Evolutionary conservation across 768 basidiomycete species (phyloP).

Genomic region (Lepiota venenata): DNA sequence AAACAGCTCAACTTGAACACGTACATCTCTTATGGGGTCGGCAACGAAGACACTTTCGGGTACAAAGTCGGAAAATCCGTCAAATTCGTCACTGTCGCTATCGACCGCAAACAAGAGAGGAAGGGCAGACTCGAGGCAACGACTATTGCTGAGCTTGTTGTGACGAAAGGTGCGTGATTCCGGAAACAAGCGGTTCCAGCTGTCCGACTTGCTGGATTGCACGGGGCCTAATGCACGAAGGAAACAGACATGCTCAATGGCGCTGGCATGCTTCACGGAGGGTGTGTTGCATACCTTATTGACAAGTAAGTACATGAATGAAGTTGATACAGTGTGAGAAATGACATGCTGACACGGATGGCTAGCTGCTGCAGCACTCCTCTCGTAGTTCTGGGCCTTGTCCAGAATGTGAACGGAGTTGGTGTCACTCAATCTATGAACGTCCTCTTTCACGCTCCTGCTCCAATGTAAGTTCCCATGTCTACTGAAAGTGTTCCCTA

Average conservation of each 20-base stretch:
- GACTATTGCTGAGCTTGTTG: slow-evolving; percentile 58
- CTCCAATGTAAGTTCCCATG: slow-evolving; percentile 45
- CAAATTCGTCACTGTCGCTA: slow-evolving; percentile 57
- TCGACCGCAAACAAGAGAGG: slow-evolving; percentile 41
- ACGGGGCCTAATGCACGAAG: background rate
- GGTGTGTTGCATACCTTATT: slow-evolving; percentile 68
- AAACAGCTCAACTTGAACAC: slow-evolving; percentile 70
- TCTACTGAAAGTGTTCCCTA: background rate
- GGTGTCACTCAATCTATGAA: slow-evolving; percentile 75
- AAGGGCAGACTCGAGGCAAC: slow-evolving; percentile 56
- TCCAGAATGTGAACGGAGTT: slow-evolving; percentile 61
- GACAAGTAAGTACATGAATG: slow-evolving; percentile 49
- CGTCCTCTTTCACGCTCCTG: slow-evolving; percentile 67
- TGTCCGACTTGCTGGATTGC: background rate
- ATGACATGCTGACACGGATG: background rate
- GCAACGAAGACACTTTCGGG: slow-evolving; percentile 58
- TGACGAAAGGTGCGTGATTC: slow-evolving; percentile 52
- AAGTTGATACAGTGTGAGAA: background rate
- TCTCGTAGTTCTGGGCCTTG: slow-evolving; percentile 61
- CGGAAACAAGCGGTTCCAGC: slow-evolving; percentile 7
- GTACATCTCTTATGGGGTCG: slow-evolving; percentile 69
- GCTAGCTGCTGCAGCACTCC: slow-evolving; percentile 65
- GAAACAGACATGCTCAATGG: slow-evolving; percentile 68
- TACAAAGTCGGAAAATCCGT: slow-evolving; percentile 57
- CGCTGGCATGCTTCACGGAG: slow-evolving; percentile 75